These are phyloP conservation scores for Cyathus striatus DNA, from an alignment of 768 basidiomycete species.

Conservation along the genomic window DNA sequence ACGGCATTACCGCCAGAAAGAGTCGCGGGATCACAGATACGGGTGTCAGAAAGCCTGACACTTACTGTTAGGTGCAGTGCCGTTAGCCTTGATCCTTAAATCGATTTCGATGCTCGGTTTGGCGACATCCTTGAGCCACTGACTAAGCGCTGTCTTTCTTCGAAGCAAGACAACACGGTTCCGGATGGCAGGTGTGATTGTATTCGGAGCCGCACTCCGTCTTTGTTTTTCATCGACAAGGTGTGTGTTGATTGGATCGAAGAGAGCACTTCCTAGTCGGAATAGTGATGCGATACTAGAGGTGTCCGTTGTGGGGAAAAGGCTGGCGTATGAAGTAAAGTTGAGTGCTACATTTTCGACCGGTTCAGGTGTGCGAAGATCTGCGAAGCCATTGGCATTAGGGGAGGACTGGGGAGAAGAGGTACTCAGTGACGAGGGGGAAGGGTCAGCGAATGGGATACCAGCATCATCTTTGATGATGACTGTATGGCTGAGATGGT, in stretches of 20 bases:
- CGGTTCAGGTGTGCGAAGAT: conserved; percentile 17
- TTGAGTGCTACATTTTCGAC: conserved; percentile 36
- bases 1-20: no score
- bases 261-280: conserved; percentile 84
- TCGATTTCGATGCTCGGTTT: conserved; percentile 69
- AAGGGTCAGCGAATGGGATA: conserved; percentile 65
- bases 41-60: not conserved
- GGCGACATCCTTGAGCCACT: conserved; percentile 80
- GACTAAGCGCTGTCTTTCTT: conserved; percentile 73
- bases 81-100: conserved; percentile 31
- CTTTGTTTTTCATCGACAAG: conserved; percentile 32
- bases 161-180: conserved; percentile 58
- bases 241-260: conserved; percentile 74
- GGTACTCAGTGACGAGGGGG: no score
- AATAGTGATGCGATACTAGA: conserved; percentile 78
- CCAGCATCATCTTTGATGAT: conserved; percentile 68
- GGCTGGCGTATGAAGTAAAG: conserved; percentile 71
- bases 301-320: conserved; percentile 68
- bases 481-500: conserved; percentile 70
- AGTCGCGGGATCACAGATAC: no score
- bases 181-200: conserved; percentile 55
- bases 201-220: conserved; percentile 10
- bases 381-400: conserved; percentile 2
- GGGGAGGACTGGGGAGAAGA: conserved; percentile 18
- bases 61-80: conserved; percentile 18